Evolutionary conservation across 345 rosid genomes (phyloP), one percentile per base, ranked within the genome.

Genomic region (Combretum micranthum): DNA sequence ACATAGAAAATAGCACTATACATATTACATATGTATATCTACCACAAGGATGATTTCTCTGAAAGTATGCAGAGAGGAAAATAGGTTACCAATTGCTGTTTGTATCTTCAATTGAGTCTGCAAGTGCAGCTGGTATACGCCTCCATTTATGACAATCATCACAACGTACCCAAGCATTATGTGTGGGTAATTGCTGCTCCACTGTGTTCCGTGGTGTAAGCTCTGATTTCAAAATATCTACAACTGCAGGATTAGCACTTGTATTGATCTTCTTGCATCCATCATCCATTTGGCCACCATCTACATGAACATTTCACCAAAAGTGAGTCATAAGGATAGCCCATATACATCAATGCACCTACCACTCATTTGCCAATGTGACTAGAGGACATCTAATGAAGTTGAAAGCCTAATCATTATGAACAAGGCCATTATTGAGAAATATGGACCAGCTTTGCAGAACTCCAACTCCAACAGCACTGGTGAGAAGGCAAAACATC

Each of bases 141-240:
- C 99, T 80, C 99, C 99, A 93, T 80, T 93, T 87, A 53, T 69
- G 75, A 67, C 97, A 93, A 67, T 80, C 95, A 72, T 93, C 99
- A 75, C 99, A 93, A 23, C 75, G 80, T 69, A 89, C 99, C 99
- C 99, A 93, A 13, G 99, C 97, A 80, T 66, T 72, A 59, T 79
- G 86, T 1, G 63, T 23, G 48, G 79, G 75, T 53, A 52, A 53
- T 62, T 39, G 49, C 64, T 80, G 77, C 72, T 79, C 80, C 53
- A 64, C 60, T 55, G 65, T 55, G 55, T 52, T 67, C 46, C 68
- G 59, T 55, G 77, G 42, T 55, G 65, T 73, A 44, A 57, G 20
- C 49, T 80, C 84, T 57, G 61, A 59, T 75, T 76, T 74, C 50
- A 72, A 56, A 50, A 53, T 66, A 70, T 62, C 74, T 46, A 50